A percentile compares a stretch with the other conserved stretches of the same genome.
Evolutionary conservation across 192 early-diverging fungal genomes (phyloP).

Genomic region (Dispira parvispora): DNA sequence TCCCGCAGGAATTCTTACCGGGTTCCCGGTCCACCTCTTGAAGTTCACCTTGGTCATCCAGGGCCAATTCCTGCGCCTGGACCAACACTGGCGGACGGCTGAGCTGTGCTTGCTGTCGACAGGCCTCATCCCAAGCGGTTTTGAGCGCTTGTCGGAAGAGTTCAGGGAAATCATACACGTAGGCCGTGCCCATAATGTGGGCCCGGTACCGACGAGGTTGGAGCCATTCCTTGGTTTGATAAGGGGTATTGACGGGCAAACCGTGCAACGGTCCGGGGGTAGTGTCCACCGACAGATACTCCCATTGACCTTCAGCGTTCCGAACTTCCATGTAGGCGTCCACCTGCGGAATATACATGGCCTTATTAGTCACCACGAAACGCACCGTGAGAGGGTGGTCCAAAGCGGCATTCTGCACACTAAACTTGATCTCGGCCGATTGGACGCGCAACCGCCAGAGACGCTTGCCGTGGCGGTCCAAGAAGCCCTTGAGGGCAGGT

Average conservation of each 20-base stretch:
- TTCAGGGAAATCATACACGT: constrained; percentile 97
- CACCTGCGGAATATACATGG: constrained; percentile 79
- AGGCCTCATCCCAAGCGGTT: constrained; percentile 49
- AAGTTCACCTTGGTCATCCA: constrained; percentile 65
- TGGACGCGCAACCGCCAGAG: constrained; percentile 90
- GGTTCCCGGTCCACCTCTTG: constrained; percentile 60
- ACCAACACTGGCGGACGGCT: constrained; percentile 46
- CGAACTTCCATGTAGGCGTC: constrained; percentile 88
- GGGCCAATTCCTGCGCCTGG: constrained; percentile 67
- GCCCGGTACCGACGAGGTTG: constrained; percentile 96
- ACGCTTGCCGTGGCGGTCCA: constrained; percentile 86
- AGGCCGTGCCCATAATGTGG: constrained; percentile 94
- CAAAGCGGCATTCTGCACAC: constrained; percentile 48
- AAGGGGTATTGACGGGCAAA: constrained; percentile 61
- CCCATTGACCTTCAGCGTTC: constrained; percentile 62
- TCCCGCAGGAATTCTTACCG: constrained; percentile 84
- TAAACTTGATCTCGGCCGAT: constrained; percentile 93
- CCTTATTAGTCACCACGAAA: constrained; percentile 81
- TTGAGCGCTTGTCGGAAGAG: constrained; percentile 82
- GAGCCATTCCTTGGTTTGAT: constrained; percentile 88
- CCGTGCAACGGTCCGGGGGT: constrained; percentile 69
- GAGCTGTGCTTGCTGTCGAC: constrained; percentile 21
- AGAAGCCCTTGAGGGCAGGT: constrained; percentile 66
- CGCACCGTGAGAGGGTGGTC: constrained; percentile 64
- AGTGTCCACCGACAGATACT: constrained; percentile 68